Base-by-base conservation (phyloP, 345 rosid species). In the Acer yangbiense region DNA sequence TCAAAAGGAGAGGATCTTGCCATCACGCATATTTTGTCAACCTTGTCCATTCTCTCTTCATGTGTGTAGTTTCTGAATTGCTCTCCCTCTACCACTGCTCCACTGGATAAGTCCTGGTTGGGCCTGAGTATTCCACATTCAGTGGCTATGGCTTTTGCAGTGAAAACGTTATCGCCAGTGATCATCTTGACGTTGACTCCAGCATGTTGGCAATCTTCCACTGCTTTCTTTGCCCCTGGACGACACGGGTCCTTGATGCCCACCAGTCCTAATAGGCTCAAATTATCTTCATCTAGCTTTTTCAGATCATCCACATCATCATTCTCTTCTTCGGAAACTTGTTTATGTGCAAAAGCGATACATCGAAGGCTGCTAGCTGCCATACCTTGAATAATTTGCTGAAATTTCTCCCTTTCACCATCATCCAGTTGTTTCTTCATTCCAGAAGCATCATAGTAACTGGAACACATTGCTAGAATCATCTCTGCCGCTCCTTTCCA, bases 401-500 rank as follows among this genome's bases (percentile, higher is more conserved):
- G 84, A 12, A 94, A 78, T 3, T 58, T 65, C 18, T 7, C 61
- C 81, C 65, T 87, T 46, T 83, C 86, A 0, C 43, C 75, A 29
- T 77, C 75, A 29, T 77, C 83, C 54, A 95, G 58, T 20, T 72
- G 18, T 57, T 54, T 86, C 14, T 78, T 23, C 0, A 3, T 69
- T 68, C 97, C 98, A n/a, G 85, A 77, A 60, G 82, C 88, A 65
- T 89, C 86, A 8, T 85, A 87, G 84, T 78, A 92, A 52, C 85
- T 83, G 0, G 92, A 84, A 73, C 97, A 90, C 93, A 79, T 86
- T 2, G 90, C 86, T 61, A 91, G 83, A 69, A 93, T 81, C 91
- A 87, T 87, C 92, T 89, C 97, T 1, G 97, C 95, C 0, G 92
- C 93, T 75, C 97, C 97, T 80, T 91, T 93, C 96, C 94, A 93